These are phyloP conservation scores for Centella asiatica DNA, from an alignment of 129 eudicot genomes.

Conservation along the genomic window DNA sequence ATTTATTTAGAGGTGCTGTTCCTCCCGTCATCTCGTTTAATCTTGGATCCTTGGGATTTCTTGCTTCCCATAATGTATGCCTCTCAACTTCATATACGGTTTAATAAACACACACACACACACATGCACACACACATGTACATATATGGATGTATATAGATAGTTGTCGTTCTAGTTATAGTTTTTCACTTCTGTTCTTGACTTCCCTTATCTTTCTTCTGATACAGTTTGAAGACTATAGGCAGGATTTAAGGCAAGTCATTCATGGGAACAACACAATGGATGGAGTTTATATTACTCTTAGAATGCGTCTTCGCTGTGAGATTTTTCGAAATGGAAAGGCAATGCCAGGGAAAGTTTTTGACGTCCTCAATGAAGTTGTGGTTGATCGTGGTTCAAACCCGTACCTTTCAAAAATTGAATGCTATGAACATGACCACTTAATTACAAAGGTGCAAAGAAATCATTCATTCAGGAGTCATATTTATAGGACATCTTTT, in stretches of 20 bases:
- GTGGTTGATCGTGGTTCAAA: slow-evolving; percentile 99
- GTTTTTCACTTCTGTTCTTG: background rate
- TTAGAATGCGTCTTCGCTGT: slow-evolving; percentile 93
- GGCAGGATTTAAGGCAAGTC: slow-evolving; percentile 74
- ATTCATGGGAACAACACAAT: slow-evolving; percentile 82
- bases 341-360: slow-evolving; percentile 86
- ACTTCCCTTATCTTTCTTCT: slow-evolving; percentile 10
- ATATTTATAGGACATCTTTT: background rate
- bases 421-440: slow-evolving; percentile 97
- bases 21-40: slow-evolving; percentile 97
- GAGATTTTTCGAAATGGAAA: slow-evolving; percentile 86
- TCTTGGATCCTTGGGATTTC: slow-evolving; percentile 98
- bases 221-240: slow-evolving; percentile 74
- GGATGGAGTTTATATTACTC: slow-evolving; percentile 96
- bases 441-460: slow-evolving; percentile 79
- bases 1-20: slow-evolving; percentile 89
- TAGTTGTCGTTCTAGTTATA: background rate
- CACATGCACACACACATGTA: too few species aligned
- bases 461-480: background rate
- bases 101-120: too few species aligned
- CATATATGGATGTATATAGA: too few species aligned
- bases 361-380: slow-evolving; percentile 89
- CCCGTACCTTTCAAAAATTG: slow-evolving; percentile 92
- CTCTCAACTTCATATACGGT: slow-evolving; percentile 19
- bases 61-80: slow-evolving; percentile 81